Evolutionary conservation across 108 stramenopile genomes (phyloP), one percentile per base, ranked within the genome.

Genomic region (Skeletonema potamos): DNA sequence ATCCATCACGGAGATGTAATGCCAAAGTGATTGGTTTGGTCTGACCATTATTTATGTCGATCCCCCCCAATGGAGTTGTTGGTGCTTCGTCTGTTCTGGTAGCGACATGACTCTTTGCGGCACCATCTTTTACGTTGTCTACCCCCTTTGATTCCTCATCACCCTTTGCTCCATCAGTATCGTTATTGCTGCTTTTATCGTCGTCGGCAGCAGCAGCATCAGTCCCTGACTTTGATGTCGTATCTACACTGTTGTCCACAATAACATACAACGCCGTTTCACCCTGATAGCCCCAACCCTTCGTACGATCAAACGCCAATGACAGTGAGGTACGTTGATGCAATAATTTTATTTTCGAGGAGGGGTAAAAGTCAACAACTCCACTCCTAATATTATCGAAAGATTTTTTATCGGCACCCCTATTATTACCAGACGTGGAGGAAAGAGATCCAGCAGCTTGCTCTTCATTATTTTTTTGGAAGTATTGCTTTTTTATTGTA

Each of bases 301-400:
- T 54, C 10, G 18, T n/a, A 2, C 54, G 37, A 39, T 76, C 54
- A 51, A 61, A 77, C 6, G 81, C 75, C 20, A 82, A 34, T 11
- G 73, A 74, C 37, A 82, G 76, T 1, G 75, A 67, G 20, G 74
- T 77, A 27, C 81, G 81, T 46, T 82, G 81, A 39, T 82, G 81
- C 5, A 82, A 41, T 17, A 82, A 48, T 55, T 68, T 62, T 9
- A 82, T 62, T 62, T 82, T 73, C 41, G 69, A 55, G n/a, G 79
- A 70, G 60, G 77, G 65, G 60, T 64, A 61, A 10, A 72, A 62
- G 18, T 39, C 37, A 39, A 13, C 37, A 15, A 12, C 37, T 7
- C 15, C 37, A 2, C 37, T 15, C 37, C 1, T 39, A n/a, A n/a
- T 36, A 9, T 7, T 39, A 15, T 39, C 7, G 37, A 12, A 0